Conservation (phyloP, 192 early-diverging fungal species). For the Cladochytrium replicatum region DNA sequence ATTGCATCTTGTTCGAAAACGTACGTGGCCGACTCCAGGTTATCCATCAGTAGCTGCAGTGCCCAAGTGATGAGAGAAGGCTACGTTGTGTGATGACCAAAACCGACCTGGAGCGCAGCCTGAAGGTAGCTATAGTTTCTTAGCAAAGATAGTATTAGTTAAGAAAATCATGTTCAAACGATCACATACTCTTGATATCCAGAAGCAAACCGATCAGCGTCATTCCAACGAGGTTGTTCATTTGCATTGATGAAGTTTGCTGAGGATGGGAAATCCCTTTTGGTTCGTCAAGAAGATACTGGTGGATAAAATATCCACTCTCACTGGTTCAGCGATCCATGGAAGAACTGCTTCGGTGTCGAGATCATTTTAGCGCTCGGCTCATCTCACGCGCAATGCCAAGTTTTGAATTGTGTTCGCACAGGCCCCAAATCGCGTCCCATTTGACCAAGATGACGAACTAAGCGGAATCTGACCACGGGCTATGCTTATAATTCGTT, state of each 20-base stretch:
- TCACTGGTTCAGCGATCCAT: constrained; percentile 88
- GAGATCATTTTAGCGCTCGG: constrained; percentile 34
- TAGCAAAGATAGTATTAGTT: too few species aligned
- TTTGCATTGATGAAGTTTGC: constrained; percentile 61
- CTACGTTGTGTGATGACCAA: neutral
- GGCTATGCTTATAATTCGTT: constrained; percentile 5
- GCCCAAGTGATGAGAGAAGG: too few species aligned
- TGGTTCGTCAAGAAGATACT: constrained; percentile 65
- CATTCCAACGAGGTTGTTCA: constrained; percentile 26
- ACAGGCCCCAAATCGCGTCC: constrained; percentile 66
- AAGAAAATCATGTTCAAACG: constrained; percentile 32
- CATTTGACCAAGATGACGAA: constrained; percentile 53
- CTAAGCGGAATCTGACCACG: constrained; percentile 33
- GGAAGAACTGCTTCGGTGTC: constrained; percentile 21
- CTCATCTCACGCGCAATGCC: constrained; percentile 46
- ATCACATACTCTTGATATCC: constrained; percentile 90
- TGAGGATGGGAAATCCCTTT: constrained; percentile 82
- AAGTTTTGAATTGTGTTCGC: constrained; percentile 57
- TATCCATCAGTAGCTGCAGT: constrained; percentile 87
- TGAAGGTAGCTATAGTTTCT: constrained; percentile 15
- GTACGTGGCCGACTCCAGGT: constrained; percentile 88
- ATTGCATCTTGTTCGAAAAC: constrained; percentile 91
- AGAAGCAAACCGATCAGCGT: constrained; percentile 62
- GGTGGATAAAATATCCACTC: constrained; percentile 60
- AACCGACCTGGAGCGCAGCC: constrained; percentile 16